Base-by-base conservation (phyloP, 768 basidiomycete genomes). In the Tylopilus balloui region DNA sequence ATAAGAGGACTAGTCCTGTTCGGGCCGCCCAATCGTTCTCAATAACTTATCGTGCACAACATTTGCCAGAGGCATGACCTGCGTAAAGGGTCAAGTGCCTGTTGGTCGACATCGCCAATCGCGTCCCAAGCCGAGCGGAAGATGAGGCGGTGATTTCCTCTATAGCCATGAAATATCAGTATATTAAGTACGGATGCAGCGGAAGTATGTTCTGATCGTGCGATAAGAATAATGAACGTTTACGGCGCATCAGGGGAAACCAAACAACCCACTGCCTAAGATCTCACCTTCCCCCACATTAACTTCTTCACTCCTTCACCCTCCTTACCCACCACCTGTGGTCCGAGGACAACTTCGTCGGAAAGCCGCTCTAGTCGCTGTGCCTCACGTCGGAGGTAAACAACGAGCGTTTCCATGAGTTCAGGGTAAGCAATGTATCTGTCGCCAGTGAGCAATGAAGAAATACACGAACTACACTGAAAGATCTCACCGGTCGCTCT, bases 351-450 rank as follows among this genome's bases (percentile, higher is more conserved):
- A 34, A 17, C 56, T 34, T 69, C 69, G 51, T 83, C 81, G 2
- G 70, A 59, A 21, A 84, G 52, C 20, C 48, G 50, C 50, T 94
- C 86, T 27, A 96, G 71, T 45, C 92, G 66, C 15, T 72, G 70
- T 28, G 88, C 70, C 70, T 95, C 93, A 45, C 80, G 71, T 40
- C 92, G 73, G 15, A 90, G 65, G 57, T 89, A 94, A 31, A 61
- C 64, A 11, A 88, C 84, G 14, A 92, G 65, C 21, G 75, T 74
- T 20, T 84, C 77, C 79, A 96, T 84, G 10, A 84, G 74, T 61
- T 83, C 77, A 2, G 90, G 86, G 59, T 90, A 88, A 44, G 75
- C 69, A 12, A 93, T 73, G 55, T 90, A 88, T 57, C 80, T 78
- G 63, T 79, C 77, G n/a, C 69, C 2, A 8, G 13, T 42, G 23